A percentile compares a stretch with the other conserved stretches of the same genome.
Evolutionary conservation across 2,329 filamentous ascomycete species (phyloP).

Genomic region (Huntiella abstrusa): DNA sequence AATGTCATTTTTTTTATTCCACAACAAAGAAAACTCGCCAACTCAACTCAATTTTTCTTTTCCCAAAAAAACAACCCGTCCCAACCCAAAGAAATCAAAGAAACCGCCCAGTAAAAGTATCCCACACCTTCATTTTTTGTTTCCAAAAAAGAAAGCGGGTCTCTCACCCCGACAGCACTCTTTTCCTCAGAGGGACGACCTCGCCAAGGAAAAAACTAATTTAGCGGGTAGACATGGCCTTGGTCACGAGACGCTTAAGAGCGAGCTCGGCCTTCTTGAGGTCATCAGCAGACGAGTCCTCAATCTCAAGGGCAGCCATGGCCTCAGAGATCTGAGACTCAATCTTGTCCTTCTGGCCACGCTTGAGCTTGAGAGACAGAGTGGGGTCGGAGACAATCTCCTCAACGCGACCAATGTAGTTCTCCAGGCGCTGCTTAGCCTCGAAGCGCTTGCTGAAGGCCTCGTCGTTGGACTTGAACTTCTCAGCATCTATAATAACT

Average conservation of each 20-base stretch:
- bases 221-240: slow-evolving; percentile 91
- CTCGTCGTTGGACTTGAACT: slow-evolving; percentile 96
- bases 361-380: slow-evolving; percentile 94
- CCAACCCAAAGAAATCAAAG: too few species aligned
- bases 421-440: slow-evolving; percentile 97
- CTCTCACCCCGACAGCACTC: neutral
- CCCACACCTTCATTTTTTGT: neutral
- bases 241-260: slow-evolving; percentile 93
- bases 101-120: too few species aligned
- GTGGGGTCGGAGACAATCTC: slow-evolving; percentile 96
- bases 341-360: slow-evolving; percentile 98
- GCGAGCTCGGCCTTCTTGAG: slow-evolving; percentile 99
- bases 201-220: neutral
- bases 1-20: too few species aligned
- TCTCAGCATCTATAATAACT: slow-evolving; percentile 53
- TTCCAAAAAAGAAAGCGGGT: neutral
- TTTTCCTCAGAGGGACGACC: neutral
- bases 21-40: too few species aligned
- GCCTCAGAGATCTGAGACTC: slow-evolving; percentile 92
- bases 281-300: slow-evolving; percentile 79
- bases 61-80: too few species aligned
- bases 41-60: too few species aligned
- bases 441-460: slow-evolving; percentile 99
- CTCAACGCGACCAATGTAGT: slow-evolving; percentile 95
- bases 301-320: slow-evolving; percentile 92